phyloP scores from a whole-genome alignment of 164 flowering plant genomes.

The Nymphaea thermarum region DNA sequence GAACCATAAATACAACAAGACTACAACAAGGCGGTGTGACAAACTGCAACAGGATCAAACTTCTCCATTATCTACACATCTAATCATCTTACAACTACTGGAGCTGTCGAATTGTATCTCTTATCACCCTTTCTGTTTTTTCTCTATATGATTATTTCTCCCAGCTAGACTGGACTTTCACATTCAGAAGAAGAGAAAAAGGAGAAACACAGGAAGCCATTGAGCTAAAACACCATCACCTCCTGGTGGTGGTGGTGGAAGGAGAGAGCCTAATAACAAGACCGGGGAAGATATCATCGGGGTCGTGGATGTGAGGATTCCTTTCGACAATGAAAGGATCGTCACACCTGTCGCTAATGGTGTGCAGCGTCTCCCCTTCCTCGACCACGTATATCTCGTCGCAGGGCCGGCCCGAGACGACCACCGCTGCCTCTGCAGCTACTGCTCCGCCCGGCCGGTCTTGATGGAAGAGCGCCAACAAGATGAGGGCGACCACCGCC shows the following conservation, averaged over 20 bases:
- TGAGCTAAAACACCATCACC: too few relatives aligned
- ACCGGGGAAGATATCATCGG: conserved; percentile 45
- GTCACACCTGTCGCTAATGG: conserved; percentile 35
- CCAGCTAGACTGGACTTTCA: too few relatives aligned
- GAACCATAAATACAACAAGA: too few relatives aligned
- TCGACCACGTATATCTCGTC: conserved; percentile 35
- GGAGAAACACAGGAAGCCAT: too few relatives aligned
- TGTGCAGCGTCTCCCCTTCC: conserved; percentile 37
- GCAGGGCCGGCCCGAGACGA: conserved; percentile 11
- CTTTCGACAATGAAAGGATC: conserved; percentile 31
- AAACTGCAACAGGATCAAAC: too few relatives aligned
- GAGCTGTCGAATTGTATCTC: too few relatives aligned
- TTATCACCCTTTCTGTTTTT: too few relatives aligned
- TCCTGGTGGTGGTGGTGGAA: background rate
- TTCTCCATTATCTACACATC: too few relatives aligned
- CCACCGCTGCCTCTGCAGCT: conserved; percentile 2
- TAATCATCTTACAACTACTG: too few relatives aligned
- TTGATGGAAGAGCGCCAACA: conserved; percentile 10
- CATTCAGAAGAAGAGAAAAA: too few relatives aligned
- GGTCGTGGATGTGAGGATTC: conserved; percentile 38
- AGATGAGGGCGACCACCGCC: conserved; percentile 11
- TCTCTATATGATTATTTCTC: too few relatives aligned
- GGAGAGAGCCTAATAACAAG: conserved; percentile 23
- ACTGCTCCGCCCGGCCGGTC: background rate
- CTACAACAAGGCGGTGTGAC: too few relatives aligned